Evolutionary conservation across 116 monocot species (phyloP).

Genomic region (Papilionanthe hybrid): DNA sequence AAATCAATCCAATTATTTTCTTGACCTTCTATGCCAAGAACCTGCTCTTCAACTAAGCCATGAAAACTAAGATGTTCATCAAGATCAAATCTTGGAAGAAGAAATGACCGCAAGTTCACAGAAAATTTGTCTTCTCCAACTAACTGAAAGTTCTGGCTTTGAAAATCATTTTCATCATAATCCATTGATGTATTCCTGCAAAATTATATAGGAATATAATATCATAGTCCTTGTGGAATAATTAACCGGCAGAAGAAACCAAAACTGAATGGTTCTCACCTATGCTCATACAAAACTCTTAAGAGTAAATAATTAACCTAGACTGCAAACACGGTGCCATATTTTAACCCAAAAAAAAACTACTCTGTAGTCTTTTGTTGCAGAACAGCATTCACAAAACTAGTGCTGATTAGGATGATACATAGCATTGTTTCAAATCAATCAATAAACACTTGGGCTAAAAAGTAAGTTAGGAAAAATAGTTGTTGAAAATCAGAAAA

Average conservation of each 20-base stretch:
- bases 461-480: not conserved
- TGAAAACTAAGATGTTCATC: constrained; percentile 88
- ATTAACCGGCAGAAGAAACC: not conserved
- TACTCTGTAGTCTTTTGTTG: not conserved
- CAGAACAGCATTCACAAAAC: not conserved
- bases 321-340: not conserved
- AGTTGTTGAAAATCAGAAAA: not conserved
- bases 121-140: constrained; percentile 80
- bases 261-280: not conserved
- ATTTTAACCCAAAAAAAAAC: not conserved
- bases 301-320: not conserved
- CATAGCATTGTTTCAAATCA: not conserved
- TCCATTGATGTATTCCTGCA: constrained; percentile 88
- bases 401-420: not conserved
- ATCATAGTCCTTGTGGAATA: not conserved
- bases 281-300: not conserved
- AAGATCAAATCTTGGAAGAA: constrained; percentile 80
- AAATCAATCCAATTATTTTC: constrained; percentile 86
- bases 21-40: constrained; percentile 58
- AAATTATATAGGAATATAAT: constrained; percentile 2
- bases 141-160: constrained; percentile 84
- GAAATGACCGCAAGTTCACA: constrained; percentile 53
- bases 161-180: constrained; percentile 96
- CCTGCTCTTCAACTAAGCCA: constrained; percentile 57
- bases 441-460: not conserved